Conservation (phyloP, 106 monocot genomes). For the Gastrodia elata region DNA sequence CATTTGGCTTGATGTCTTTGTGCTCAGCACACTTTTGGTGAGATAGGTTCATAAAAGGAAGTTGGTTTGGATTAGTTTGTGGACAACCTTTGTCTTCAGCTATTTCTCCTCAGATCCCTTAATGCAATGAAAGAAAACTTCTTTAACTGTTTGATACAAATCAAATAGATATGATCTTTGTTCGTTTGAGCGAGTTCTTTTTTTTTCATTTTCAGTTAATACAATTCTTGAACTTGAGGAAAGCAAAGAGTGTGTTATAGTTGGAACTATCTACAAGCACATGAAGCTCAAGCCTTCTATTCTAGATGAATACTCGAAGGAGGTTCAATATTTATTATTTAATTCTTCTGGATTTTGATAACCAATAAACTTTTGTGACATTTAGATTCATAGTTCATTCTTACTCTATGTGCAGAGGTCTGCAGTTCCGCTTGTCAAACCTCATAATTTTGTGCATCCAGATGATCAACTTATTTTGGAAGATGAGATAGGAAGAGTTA, state of each 20-base stretch:
- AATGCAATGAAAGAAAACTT: not conserved
- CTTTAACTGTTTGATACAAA: no score
- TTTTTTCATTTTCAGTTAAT: conserved; percentile 38
- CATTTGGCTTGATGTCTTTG: not conserved
- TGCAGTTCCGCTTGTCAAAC: conserved; percentile 73
- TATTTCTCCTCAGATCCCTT: not conserved
- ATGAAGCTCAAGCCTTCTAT: conserved; percentile 96
- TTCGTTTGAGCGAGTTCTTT: not conserved
- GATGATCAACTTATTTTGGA: conserved; percentile 96
- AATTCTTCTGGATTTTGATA: not conserved
- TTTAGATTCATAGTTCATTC: conserved; percentile 3
- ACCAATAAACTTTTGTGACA: not conserved
- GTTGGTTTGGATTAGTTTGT: not conserved
- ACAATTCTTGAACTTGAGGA: conserved; percentile 82
- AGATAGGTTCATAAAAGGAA: not conserved
- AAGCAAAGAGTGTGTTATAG: conserved; percentile 83
- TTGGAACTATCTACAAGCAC: conserved; percentile 95
- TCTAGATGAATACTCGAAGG: conserved; percentile 94
- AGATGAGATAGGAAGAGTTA: conserved; percentile 98
- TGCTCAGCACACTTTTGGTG: not conserved
- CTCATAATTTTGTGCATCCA: conserved; percentile 90
- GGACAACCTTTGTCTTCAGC: not conserved
- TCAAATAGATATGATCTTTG: not conserved
- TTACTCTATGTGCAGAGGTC: conserved; percentile 60
- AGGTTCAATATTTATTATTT: conserved; percentile 34